A percentile compares a stretch with the other conserved stretches of the same genome.
phyloP scores from a whole-genome alignment of 2,329 filamentous ascomycete genomes.

The Metarhizium guizhouense region DNA sequence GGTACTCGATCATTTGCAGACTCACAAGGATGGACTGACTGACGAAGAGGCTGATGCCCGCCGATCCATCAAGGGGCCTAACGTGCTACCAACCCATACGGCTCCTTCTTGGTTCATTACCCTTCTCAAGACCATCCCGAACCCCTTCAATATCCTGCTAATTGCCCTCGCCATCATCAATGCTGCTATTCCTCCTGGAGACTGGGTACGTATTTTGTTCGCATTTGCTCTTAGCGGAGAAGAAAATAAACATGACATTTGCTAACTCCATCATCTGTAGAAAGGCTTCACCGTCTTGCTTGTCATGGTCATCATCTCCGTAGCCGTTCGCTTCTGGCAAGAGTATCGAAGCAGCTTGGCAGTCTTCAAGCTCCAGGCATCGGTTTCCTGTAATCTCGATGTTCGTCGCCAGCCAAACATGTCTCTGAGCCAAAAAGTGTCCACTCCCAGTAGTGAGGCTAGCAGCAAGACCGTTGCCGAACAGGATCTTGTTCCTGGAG shows the following conservation, averaged over 20 bases:
- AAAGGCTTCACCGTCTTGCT: constrained; percentile 15
- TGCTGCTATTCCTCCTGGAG: constrained; percentile 11
- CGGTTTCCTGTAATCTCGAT: constrained; percentile 13
- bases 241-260: background rate
- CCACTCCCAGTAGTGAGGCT: background rate
- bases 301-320: constrained; percentile 17
- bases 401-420: constrained; percentile 10
- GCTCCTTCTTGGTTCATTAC: constrained; percentile 18
- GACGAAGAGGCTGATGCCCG: constrained; percentile 13
- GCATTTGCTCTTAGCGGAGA: background rate
- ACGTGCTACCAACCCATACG: constrained; percentile 15
- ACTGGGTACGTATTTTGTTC: constrained; percentile 6
- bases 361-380: constrained; percentile 16
- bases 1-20: constrained; percentile 13
- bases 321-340: constrained; percentile 19
- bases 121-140: constrained; percentile 16
- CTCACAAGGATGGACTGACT: constrained; percentile 13
- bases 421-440: background rate
- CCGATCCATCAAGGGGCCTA: constrained; percentile 13
- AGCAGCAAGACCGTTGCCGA: constrained; percentile 6
- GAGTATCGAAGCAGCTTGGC: constrained; percentile 18
- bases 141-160: constrained; percentile 18
- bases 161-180: constrained; percentile 17
- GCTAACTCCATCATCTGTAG: background rate
- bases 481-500: constrained; percentile 15